Percentiles rank a stretch among this genome's conserved stretches.
phyloP scores from a whole-genome alignment of 2,329 filamentous ascomycete species.

The Metarhizium sp. region DNA sequence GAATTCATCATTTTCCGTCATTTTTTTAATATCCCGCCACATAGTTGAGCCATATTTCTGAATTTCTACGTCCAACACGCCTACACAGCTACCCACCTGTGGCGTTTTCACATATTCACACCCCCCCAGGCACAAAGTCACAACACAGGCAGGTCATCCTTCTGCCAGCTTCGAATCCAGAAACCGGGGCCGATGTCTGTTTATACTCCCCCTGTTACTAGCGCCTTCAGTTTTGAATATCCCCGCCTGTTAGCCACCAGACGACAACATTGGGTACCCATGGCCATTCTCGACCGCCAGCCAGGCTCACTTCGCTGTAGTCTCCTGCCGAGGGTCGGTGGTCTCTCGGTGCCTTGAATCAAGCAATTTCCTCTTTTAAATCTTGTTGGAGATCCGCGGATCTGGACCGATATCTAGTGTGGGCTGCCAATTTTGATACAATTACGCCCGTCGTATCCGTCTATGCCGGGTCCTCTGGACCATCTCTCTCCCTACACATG shows the following conservation, averaged over 20 bases:
- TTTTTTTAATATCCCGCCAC: too few relatives aligned
- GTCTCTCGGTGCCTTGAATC: constrained; percentile 1
- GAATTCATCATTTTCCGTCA: too few relatives aligned
- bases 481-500: neutral
- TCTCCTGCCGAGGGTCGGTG: neutral
- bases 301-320: neutral
- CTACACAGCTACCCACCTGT: constrained; percentile 3
- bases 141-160: neutral
- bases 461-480: neutral
- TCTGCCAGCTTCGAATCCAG: constrained; percentile 6
- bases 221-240: constrained; percentile 5
- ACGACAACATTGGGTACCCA: neutral
- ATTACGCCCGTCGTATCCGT: neutral
- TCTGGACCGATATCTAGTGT: neutral
- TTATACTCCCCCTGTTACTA: constrained; percentile 1
- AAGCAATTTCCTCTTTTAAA: neutral
- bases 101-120: constrained; percentile 2
- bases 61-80: neutral
- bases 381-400: neutral
- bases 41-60: too few relatives aligned
- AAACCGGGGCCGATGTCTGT: constrained; percentile 6
- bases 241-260: constrained; percentile 6
- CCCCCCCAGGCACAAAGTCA: neutral
- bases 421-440: neutral
- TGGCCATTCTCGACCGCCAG: constrained; percentile 1